A percentile compares a stretch with the other conserved stretches of the same genome.
Evolutionary conservation across 768 basidiomycete species (phyloP).

Genomic region (Russula virescens): DNA sequence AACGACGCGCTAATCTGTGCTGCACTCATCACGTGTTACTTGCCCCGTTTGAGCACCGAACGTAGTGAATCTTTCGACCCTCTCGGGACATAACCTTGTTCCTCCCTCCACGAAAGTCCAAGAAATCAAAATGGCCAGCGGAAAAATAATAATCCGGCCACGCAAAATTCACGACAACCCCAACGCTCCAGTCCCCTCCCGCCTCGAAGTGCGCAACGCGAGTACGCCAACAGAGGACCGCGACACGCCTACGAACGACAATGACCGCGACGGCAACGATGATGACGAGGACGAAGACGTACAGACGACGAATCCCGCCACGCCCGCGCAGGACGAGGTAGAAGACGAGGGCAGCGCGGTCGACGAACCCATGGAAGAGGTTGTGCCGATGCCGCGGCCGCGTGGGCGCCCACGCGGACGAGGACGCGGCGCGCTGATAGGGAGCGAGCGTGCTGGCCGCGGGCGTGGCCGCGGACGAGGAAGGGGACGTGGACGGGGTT

Average conservation of each 20-base stretch:
- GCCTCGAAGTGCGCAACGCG: conserved; percentile 12
- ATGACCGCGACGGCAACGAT: conserved; percentile 3
- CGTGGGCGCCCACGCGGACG: conserved; percentile 29
- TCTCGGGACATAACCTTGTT: not conserved
- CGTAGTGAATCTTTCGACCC: too few species aligned
- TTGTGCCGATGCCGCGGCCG: conserved; percentile 17
- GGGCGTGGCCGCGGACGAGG: conserved; percentile 32
- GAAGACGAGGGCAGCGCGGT: conserved; percentile 9
- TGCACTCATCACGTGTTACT: conserved; percentile 1
- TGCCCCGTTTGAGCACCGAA: not conserved
- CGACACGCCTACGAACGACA: conserved; percentile 10
- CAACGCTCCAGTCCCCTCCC: not conserved
- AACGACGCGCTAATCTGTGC: not conserved
- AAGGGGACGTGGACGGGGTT: conserved; percentile 28
- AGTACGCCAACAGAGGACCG: not conserved
- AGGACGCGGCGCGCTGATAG: conserved; percentile 26
- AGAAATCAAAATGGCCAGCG: conserved; percentile 11
- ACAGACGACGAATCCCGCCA: conserved; percentile 8
- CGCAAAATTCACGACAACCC: conserved; percentile 17
- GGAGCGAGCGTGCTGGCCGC: conserved; percentile 26
- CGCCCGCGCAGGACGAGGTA: conserved; percentile 7
- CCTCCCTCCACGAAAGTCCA: not conserved
- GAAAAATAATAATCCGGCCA: conserved; percentile 24
- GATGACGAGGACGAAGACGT: conserved; percentile 10
- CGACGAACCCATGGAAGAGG: conserved; percentile 9